phyloP scores from a whole-genome alignment of 2,329 filamentous ascomycete species.

The Aspergillus sp. region DNA sequence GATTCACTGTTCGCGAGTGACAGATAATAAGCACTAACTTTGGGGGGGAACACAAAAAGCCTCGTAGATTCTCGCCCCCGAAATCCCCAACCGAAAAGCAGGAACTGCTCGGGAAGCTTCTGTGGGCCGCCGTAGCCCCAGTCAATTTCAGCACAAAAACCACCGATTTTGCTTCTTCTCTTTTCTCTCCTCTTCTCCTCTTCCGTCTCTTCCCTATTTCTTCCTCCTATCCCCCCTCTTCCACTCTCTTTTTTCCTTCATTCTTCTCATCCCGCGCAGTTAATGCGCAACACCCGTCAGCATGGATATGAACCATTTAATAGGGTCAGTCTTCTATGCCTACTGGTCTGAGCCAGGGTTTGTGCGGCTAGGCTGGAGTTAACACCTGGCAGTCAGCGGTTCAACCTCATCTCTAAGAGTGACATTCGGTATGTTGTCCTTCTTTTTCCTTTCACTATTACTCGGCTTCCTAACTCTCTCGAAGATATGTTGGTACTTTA shows the following conservation, averaged over 20 bases:
- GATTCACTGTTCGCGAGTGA: no score
- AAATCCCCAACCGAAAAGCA: slow-evolving; percentile 7
- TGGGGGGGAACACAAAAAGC: no score
- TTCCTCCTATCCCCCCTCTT: slow-evolving; percentile 16
- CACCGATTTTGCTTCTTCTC: slow-evolving; percentile 22
- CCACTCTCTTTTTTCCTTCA: slow-evolving; percentile 17
- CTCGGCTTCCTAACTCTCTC: slow-evolving; percentile 30
- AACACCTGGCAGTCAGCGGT: slow-evolving; percentile 65
- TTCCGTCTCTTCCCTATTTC: slow-evolving; percentile 12
- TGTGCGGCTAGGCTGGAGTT: slow-evolving; percentile 31
- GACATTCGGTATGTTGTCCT: slow-evolving; percentile 74
- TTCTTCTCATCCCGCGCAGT: slow-evolving; percentile 18
- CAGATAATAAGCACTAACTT: no score
- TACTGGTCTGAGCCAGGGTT: slow-evolving; percentile 25
- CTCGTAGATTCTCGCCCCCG: no score
- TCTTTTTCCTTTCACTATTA: slow-evolving; percentile 9
- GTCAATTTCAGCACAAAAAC: slow-evolving; percentile 24
- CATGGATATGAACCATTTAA: slow-evolving; percentile 49
- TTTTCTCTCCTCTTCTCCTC: slow-evolving; percentile 17
- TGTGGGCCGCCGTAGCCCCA: slow-evolving; percentile 27
- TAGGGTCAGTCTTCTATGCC: slow-evolving; percentile 37
- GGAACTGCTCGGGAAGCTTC: slow-evolving; percentile 27
- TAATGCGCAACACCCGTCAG: slow-evolving; percentile 29
- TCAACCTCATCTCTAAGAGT: slow-evolving; percentile 95
- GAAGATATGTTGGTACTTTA: slow-evolving; percentile 87